Conservation (phyloP, 2,329 filamentous ascomycete genomes). For the Ophiostoma piceae region DNA sequence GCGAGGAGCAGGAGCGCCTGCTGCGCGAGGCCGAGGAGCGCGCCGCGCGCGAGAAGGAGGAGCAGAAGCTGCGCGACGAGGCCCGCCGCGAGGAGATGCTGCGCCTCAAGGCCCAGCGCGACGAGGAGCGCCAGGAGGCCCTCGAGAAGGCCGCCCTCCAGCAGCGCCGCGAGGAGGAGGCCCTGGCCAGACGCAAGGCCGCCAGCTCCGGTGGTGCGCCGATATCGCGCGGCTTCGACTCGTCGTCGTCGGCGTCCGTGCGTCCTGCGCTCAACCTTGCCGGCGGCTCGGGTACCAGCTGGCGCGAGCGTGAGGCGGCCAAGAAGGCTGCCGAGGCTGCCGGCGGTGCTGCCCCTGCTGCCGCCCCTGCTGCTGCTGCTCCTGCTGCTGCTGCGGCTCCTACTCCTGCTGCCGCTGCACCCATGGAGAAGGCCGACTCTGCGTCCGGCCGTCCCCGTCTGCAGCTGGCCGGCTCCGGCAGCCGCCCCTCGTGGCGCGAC, state of each 20-base stretch:
- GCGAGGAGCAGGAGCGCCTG: constrained; percentile 74
- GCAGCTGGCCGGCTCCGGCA: constrained; percentile 41
- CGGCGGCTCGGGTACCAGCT: constrained; percentile 45
- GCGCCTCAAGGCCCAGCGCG: constrained; percentile 60
- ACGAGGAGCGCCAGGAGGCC: constrained; percentile 62
- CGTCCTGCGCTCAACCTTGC: constrained; percentile 59
- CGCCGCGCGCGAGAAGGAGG: constrained; percentile 73
- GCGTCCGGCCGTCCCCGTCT: constrained; percentile 48
- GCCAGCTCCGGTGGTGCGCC: background rate
- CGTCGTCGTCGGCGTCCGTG: constrained; percentile 41
- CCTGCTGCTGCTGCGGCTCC: constrained; percentile 33
- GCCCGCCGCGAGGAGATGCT: constrained; percentile 68
- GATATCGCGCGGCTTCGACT: constrained; percentile 52
- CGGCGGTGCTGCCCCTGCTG: constrained; percentile 31
- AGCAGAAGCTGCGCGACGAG: constrained; percentile 73
- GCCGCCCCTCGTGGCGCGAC: constrained; percentile 51
- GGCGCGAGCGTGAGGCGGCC: constrained; percentile 67
- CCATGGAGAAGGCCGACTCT: constrained; percentile 41
- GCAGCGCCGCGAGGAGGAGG: constrained; percentile 80
- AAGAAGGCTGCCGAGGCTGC: constrained; percentile 34
- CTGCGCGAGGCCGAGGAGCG: constrained; percentile 82
- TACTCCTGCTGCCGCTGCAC: constrained; percentile 33
- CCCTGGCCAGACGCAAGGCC: constrained; percentile 50
- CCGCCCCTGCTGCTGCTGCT: constrained; percentile 32
- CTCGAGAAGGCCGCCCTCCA: constrained; percentile 63